Base-by-base conservation (phyloP, 768 basidiomycete genomes). In the Hemileccinum rubropunctum region DNA sequence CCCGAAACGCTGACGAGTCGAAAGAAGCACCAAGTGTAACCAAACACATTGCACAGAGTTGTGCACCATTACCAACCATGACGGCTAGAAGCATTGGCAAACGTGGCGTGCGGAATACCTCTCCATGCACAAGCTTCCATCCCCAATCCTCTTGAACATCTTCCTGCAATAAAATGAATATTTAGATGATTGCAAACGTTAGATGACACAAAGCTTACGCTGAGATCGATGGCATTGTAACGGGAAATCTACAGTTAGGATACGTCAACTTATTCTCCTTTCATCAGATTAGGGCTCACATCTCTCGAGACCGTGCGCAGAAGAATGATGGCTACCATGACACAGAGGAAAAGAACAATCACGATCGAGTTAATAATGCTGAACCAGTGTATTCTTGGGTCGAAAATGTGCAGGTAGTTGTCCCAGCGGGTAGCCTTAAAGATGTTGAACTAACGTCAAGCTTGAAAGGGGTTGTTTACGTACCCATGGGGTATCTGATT, bases 121-220 rank as follows among this genome's bases (percentile, higher is more conserved):
- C 95, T 18, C 93, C 94, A 58, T 97, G 93, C 20, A 98, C 84
- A 15, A 98, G 80, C 64, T 98, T 98, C 95, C 95, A 98, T 2
- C 95, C 95, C 81, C 87, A 95, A 59, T 98, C 95, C 72, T 98
- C 95, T 68, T 95, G 92, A 3, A 97, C 89, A 60, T 95, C 93
- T 62, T 95, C 93, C 89, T 92, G 56, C 23, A 30, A 48, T 28
- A 28, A 21, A 2, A 32, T 28, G 8, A 12, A 50, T 17, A 41
- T 51, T 30, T 20, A 37, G 42, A 48, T 17, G 44, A 35, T 20
- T 26, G 47, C 27, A 26, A 17, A 12, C 23, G 21, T 54, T 33
- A 26, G 12, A 36, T 1, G 30, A 38, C 17, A 17, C n/a, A 34
- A 39, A 45, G 65, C 82, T 58, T 66, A 91, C 91, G 54, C 86